Conservation (phyloP, 2,329 filamentous ascomycete genomes). For the Scedosporium dehoogii region DNA sequence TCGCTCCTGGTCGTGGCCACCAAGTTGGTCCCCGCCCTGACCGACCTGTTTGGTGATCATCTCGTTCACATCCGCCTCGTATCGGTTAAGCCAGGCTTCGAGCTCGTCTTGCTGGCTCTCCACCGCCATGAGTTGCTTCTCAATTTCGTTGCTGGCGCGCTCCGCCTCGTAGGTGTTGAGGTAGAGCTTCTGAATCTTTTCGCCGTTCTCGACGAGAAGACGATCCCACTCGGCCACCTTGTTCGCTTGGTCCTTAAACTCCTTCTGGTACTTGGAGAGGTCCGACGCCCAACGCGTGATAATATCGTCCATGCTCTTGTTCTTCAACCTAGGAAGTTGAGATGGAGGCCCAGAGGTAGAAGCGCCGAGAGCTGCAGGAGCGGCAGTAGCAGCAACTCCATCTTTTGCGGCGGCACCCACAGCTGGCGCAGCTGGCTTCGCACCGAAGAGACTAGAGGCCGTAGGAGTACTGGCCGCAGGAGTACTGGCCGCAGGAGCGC, state of each 20-base stretch:
- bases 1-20: constrained; percentile 88
- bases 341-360: constrained; percentile 76
- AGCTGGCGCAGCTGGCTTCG: constrained; percentile 21
- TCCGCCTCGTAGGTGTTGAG: constrained; percentile 89
- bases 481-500: constrained; percentile 12
- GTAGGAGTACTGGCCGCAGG: constrained; percentile 11
- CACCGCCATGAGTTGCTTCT: constrained; percentile 79
- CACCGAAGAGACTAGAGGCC: constrained; percentile 22
- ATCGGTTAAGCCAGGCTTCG: constrained; percentile 76
- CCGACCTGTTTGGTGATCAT: constrained; percentile 74
- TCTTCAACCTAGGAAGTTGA: constrained; percentile 82
- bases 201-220: constrained; percentile 83
- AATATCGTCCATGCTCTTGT: constrained; percentile 99
- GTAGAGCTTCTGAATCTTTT: constrained; percentile 91
- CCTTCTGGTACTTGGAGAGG: constrained; percentile 90
- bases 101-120: constrained; percentile 92
- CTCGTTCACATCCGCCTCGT: constrained; percentile 84
- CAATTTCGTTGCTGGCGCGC: constrained; percentile 84
- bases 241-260: constrained; percentile 83
- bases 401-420: constrained; percentile 19
- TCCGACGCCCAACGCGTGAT: constrained; percentile 95
- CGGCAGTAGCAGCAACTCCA: constrained; percentile 18
- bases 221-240: constrained; percentile 88
- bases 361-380: constrained; percentile 43
- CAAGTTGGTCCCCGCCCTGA: constrained; percentile 61